Conservation (phyloP, 2,329 filamentous ascomycete genomes). For the Cercospora sesami region DNA sequence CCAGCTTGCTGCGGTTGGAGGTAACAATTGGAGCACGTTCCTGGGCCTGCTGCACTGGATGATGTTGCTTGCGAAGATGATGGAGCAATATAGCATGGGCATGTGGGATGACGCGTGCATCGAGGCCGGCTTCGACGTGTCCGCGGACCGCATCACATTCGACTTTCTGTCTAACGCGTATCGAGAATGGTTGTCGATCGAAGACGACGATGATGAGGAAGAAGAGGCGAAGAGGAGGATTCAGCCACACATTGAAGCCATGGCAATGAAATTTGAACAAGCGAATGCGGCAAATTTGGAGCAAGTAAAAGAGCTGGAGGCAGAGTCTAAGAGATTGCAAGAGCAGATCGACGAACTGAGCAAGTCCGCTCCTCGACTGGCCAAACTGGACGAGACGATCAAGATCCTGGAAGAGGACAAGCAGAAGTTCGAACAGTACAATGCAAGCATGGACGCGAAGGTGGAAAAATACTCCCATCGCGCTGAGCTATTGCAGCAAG, state of each 20-base stretch:
- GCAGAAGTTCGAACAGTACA: slow-evolving; percentile 94
- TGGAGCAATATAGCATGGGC: slow-evolving; percentile 76
- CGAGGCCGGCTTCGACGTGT: slow-evolving; percentile 84
- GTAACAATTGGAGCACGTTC: slow-evolving; percentile 96
- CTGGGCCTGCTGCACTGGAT: slow-evolving; percentile 95
- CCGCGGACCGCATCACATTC: slow-evolving; percentile 89
- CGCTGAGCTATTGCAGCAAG: slow-evolving; percentile 78
- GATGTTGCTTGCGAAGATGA: slow-evolving; percentile 95
- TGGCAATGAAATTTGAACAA: slow-evolving; percentile 83
- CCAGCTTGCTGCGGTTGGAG: slow-evolving; percentile 89
- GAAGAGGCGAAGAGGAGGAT: slow-evolving; percentile 79
- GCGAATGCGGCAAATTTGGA: slow-evolving; percentile 82
- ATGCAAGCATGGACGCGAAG: slow-evolving; percentile 76
- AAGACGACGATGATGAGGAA: slow-evolving; percentile 71
- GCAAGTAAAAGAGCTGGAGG: slow-evolving; percentile 82
- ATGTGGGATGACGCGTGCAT: slow-evolving; percentile 88
- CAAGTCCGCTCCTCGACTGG: slow-evolving; percentile 79
- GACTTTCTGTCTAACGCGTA: slow-evolving; percentile 88
- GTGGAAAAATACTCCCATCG: slow-evolving; percentile 85
- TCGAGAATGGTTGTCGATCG: slow-evolving; percentile 88
- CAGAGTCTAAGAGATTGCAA: slow-evolving; percentile 74
- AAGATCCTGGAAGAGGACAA: slow-evolving; percentile 93
- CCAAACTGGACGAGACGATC: slow-evolving; percentile 82
- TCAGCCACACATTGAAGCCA: slow-evolving; percentile 78
- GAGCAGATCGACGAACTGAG: slow-evolving; percentile 88